Evolutionary conservation across 2,329 filamentous ascomycete genomes (phyloP).

Genomic region (Cladophialophora immunda): DNA sequence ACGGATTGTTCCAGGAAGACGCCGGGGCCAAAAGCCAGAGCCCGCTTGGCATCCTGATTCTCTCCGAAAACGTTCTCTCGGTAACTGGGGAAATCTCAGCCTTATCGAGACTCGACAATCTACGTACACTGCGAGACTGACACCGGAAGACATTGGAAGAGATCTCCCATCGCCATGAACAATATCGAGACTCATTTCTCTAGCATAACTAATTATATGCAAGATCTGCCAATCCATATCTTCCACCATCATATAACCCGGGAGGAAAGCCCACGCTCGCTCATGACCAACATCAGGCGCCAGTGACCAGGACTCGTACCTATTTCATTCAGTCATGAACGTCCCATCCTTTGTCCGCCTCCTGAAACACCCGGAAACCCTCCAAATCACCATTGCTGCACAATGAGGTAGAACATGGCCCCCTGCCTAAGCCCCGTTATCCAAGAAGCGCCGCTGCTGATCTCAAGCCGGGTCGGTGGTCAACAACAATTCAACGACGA

Average conservation of each 20-base stretch:
- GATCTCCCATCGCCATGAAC: background rate
- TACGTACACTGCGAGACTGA: background rate
- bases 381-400: background rate
- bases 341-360: background rate
- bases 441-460: background rate
- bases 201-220: conserved; percentile 1
- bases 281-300: background rate
- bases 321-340: conserved; percentile 16
- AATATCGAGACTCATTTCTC: background rate
- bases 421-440: background rate
- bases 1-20: conserved; percentile 5
- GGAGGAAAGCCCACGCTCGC: background rate
- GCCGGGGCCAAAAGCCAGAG: conserved; percentile 25
- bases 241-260: conserved; percentile 1
- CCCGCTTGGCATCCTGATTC: conserved; percentile 2
- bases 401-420: background rate
- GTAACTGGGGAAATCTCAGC: background rate
- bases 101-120: background rate
- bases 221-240: conserved; percentile 5
- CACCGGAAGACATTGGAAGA: background rate
- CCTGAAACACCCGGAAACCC: background rate
- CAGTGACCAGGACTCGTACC: background rate
- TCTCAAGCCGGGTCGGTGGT: conserved; percentile 71
- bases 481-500: conserved; percentile 89
- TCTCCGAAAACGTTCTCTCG: background rate